Conservation (phyloP, 768 basidiomycete genomes). For the Hemileccinum rubropunctum region DNA sequence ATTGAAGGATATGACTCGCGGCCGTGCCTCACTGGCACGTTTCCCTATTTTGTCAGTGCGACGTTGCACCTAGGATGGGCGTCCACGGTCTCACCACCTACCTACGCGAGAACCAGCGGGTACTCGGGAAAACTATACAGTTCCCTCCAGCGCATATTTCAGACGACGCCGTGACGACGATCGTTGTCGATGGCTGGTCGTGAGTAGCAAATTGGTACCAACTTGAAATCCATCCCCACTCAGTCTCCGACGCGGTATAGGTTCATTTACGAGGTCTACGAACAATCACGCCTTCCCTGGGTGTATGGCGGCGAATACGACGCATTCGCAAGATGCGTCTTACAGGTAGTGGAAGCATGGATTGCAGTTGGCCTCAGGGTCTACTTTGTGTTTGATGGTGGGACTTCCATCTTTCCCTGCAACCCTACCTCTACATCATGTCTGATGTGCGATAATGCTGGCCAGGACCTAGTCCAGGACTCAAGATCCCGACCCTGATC, state of each 20-base stretch:
- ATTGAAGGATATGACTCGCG: too few relatives aligned
- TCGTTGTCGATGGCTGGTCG: conserved; percentile 88
- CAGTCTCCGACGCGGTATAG: conserved; percentile 35
- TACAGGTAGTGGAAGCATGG: conserved; percentile 61
- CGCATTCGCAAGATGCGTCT: conserved; percentile 49
- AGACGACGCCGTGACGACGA: conserved; percentile 32
- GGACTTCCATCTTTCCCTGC: conserved; percentile 18
- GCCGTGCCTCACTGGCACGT: too few relatives aligned
- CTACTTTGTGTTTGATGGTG: conserved; percentile 84
- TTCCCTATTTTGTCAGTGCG: conserved; percentile 4
- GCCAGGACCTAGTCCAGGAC: conserved; percentile 63
- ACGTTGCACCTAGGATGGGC: conserved; percentile 22
- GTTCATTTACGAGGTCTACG: conserved; percentile 71
- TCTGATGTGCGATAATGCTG: conserved; percentile 13
- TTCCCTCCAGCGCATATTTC: conserved; percentile 17
- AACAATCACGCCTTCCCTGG: conserved; percentile 67
- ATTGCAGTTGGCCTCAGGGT: conserved; percentile 59
- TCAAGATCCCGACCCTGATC: conserved; percentile 69
- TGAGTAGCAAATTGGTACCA: conserved; percentile 42
- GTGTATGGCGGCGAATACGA: conserved; percentile 83
- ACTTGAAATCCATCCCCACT: conserved; percentile 1
- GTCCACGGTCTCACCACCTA: conserved; percentile 53
- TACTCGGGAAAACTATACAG: conserved; percentile 37
- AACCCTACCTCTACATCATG: neutral
- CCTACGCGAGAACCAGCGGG: conserved; percentile 43